Evolutionary conservation across 257 asterid species (phyloP).

Genomic region (Thymus mandschuricus): DNA sequence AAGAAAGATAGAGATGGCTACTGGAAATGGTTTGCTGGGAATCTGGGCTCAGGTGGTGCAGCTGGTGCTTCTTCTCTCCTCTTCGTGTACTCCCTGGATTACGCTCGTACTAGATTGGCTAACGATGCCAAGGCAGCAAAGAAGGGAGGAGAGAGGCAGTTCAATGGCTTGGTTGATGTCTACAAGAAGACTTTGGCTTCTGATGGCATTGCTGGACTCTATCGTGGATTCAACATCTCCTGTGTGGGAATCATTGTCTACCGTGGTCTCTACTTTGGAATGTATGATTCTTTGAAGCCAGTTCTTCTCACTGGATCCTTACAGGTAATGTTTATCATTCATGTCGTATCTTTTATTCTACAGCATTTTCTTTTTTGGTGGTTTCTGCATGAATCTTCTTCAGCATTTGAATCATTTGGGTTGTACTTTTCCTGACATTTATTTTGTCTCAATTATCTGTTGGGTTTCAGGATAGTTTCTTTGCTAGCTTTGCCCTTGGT

Average conservation of each 20-base stretch:
- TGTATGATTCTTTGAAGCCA: slow-evolving; percentile 53
- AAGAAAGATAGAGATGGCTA: slow-evolving; percentile 53
- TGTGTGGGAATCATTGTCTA: slow-evolving; percentile 47
- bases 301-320: slow-evolving; percentile 39
- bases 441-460: background rate
- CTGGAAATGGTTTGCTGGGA: slow-evolving; percentile 53
- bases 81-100: slow-evolving; percentile 48
- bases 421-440: background rate
- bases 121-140: slow-evolving; percentile 88
- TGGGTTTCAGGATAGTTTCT: slow-evolving; percentile 36
- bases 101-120: slow-evolving; percentile 48
- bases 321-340: slow-evolving; percentile 29
- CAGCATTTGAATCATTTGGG: background rate
- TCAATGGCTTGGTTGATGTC: slow-evolving; percentile 51
- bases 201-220: slow-evolving; percentile 47
- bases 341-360: too few species aligned
- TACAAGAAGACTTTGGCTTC: slow-evolving; percentile 48
- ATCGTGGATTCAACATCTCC: slow-evolving; percentile 47
- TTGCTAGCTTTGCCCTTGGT: slow-evolving; percentile 37
- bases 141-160: slow-evolving; percentile 69
- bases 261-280: slow-evolving; percentile 46
- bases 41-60: slow-evolving; percentile 48
- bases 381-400: background rate
- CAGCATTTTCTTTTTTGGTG: background rate
- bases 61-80: slow-evolving; percentile 51